Evolutionary conservation across 225 moss, liverwort and hornwort genomes (phyloP).

Genomic region (Takakia lepidozioides): DNA sequence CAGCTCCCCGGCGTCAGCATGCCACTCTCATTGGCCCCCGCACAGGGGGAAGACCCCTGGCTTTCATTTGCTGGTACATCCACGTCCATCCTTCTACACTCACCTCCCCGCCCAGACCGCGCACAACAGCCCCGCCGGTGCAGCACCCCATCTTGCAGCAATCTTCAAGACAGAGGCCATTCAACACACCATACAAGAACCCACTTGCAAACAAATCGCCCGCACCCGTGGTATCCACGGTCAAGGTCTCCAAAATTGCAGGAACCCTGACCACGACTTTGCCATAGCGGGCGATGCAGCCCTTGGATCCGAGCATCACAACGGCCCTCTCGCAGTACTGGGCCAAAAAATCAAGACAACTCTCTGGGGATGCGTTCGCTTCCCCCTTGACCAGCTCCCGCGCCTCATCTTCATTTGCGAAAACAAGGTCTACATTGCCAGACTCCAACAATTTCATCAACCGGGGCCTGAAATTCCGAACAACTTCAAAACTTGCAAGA

Average conservation of each 20-base stretch:
- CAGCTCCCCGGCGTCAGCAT: too few relatives aligned
- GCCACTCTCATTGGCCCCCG: too few relatives aligned
- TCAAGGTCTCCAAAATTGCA: slow-evolving; percentile 55
- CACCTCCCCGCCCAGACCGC: slow-evolving; percentile 77
- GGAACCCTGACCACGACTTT: slow-evolving; percentile 52
- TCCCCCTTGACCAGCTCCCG: slow-evolving; percentile 64
- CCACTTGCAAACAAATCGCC: slow-evolving; percentile 78
- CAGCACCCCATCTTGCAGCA: slow-evolving; percentile 87
- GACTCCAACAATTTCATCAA: slow-evolving; percentile 68
- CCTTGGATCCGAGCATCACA: slow-evolving; percentile 82
- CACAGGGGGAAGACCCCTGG: slow-evolving; percentile 43
- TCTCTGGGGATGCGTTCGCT: slow-evolving; percentile 55
- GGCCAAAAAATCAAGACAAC: slow-evolving; percentile 59
- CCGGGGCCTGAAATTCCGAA: slow-evolving; percentile 62
- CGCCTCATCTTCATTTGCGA: slow-evolving; percentile 92
- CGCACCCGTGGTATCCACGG: slow-evolving; percentile 85
- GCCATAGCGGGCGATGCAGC: slow-evolving; percentile 68
- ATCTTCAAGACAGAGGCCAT: slow-evolving; percentile 45
- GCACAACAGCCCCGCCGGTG: slow-evolving; percentile 79
- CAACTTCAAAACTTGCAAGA: slow-evolving; percentile 91
- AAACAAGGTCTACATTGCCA: slow-evolving; percentile 63
- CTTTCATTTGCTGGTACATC: slow-evolving; percentile 57
- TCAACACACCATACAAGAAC: slow-evolving; percentile 68
- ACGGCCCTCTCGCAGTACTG: slow-evolving; percentile 67
- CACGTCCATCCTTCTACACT: slow-evolving; percentile 66